Conservation (phyloP, 148 eudicot genomes). For the Gaultheria prostrata region DNA sequence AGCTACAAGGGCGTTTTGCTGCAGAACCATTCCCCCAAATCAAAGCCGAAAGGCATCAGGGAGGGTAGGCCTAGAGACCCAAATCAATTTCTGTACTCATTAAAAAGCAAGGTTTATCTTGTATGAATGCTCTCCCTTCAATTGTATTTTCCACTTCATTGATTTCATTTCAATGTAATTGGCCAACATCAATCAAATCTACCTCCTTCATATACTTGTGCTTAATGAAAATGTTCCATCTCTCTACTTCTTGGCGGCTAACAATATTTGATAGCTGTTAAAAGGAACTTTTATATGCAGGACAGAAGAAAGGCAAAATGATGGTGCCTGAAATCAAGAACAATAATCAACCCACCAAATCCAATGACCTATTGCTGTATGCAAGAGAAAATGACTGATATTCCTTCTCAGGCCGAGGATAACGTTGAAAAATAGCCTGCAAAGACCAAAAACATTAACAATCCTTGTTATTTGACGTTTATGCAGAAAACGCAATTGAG, state of each 20-base stretch:
- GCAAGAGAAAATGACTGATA: conserved; percentile 38
- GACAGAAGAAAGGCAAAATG: neutral
- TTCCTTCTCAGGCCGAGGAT: conserved; percentile 39
- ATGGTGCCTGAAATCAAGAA: conserved; percentile 5
- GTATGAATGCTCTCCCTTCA: neutral
- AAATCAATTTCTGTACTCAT: no score
- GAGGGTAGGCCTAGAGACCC: no score
- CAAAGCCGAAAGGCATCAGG: no score
- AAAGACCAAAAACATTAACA: conserved; percentile 8
- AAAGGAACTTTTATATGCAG: neutral
- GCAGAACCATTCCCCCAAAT: no score
- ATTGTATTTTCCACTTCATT: neutral
- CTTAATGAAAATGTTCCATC: neutral
- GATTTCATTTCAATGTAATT: neutral
- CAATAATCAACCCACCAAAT: conserved; percentile 25
- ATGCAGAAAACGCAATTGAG: neutral
- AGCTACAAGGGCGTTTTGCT: no score
- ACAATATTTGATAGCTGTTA: neutral
- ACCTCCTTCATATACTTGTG: neutral
- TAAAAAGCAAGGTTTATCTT: neutral
- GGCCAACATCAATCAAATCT: neutral
- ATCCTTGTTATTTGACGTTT: neutral
- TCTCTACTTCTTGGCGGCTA: neutral
- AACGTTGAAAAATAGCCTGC: conserved; percentile 32
- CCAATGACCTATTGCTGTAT: conserved; percentile 27